phyloP scores from a whole-genome alignment of 2,329 filamentous ascomycete genomes.

The Calonectria pteridis region DNA sequence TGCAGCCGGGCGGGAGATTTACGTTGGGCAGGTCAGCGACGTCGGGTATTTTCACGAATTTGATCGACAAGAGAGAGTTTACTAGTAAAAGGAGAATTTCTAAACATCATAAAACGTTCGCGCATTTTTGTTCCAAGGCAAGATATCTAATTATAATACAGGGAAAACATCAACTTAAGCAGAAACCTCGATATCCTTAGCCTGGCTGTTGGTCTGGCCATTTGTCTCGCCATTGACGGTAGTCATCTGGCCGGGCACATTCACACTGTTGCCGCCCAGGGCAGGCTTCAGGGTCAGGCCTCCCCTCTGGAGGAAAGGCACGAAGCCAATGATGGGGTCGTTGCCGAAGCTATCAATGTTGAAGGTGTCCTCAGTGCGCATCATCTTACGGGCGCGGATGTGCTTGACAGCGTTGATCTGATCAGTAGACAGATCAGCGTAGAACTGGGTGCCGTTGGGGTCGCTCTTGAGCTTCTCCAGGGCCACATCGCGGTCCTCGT shows the following conservation, averaged over 20 bases:
- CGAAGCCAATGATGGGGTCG: conserved; percentile 42
- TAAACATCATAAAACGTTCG: no score
- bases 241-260: conserved; percentile 25
- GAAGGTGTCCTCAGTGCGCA: conserved; percentile 48
- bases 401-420: conserved; percentile 44
- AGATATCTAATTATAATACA: neutral
- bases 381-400: conserved; percentile 46
- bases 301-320: conserved; percentile 41
- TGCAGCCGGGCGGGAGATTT: no score
- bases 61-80: no score
- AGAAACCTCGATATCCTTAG: neutral
- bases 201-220: neutral
- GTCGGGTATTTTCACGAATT: no score
- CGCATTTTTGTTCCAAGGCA: neutral
- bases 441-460: conserved; percentile 23
- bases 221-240: neutral
- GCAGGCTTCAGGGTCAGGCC: conserved; percentile 29
- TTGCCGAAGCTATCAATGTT: conserved; percentile 49
- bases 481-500: conserved; percentile 19
- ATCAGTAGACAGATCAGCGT: conserved; percentile 39
- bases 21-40: no score
- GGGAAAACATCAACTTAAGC: neutral
- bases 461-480: conserved; percentile 28
- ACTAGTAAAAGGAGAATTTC: no score
- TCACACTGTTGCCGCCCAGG: neutral